A percentile compares a stretch with the other conserved stretches of the same genome.
Conservation (phyloP, 768 basidiomycete species). For the Boletus sensibilis region DNA sequence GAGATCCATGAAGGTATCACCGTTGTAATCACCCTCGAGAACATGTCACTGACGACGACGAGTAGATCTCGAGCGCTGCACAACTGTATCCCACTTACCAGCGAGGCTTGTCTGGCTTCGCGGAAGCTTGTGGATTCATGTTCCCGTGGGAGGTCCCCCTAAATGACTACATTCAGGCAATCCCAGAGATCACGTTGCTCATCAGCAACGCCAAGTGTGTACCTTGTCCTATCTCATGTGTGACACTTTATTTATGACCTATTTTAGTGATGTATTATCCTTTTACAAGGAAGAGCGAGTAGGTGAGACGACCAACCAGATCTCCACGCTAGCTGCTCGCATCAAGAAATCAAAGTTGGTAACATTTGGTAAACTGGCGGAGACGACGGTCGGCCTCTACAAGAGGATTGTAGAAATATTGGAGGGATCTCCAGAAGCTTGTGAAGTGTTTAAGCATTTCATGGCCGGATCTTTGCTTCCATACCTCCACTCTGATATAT, state of each 20-base stretch:
- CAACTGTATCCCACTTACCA: constrained; percentile 26
- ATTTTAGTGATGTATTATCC: constrained; percentile 38
- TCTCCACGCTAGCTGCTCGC: too few species aligned
- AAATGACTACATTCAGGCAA: too few species aligned
- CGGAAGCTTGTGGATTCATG: constrained; percentile 36
- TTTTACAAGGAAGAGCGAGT: constrained; percentile 42
- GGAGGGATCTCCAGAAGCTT: constrained; percentile 13
- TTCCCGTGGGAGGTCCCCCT: constrained; percentile 36
- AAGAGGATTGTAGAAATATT: constrained; percentile 25
- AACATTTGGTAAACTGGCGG: constrained; percentile 20
- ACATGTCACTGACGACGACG: background rate
- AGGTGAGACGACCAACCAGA: constrained; percentile 35
- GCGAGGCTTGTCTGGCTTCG: constrained; percentile 32
- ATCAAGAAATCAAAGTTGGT: constrained; percentile 27
- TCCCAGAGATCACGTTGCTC: constrained; percentile 36
- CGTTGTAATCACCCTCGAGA: background rate
- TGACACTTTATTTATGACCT: background rate
- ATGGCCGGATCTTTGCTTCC: constrained; percentile 28
- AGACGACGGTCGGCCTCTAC: constrained; percentile 26
- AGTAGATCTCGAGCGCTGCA: constrained; percentile 23
- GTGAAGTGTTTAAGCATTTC: constrained; percentile 16
- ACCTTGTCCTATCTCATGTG: background rate
- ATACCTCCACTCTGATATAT: constrained; percentile 30
- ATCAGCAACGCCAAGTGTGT: constrained; percentile 39
- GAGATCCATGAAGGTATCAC: constrained; percentile 26